phyloP scores from a whole-genome alignment of 352 stramenopile species.

The Phytopythium kandeliae region DNA sequence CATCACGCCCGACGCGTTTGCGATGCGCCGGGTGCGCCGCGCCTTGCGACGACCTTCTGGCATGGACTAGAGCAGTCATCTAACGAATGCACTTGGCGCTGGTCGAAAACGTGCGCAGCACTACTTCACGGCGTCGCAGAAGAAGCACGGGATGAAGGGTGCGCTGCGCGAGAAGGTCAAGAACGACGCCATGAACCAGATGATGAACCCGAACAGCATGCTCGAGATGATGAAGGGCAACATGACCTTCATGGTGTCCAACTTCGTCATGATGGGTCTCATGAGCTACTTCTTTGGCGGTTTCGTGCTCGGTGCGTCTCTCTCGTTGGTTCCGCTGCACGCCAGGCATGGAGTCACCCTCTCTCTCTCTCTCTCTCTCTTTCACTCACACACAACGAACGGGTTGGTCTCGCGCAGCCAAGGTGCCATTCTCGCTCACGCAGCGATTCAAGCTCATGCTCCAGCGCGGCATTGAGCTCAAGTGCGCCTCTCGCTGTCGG shows the following conservation, averaged over 20 bases:
- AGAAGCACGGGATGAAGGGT: constrained; percentile 84
- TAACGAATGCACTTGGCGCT: neutral
- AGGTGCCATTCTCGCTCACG: constrained; percentile 97
- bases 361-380: no score
- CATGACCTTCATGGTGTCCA: constrained; percentile 98
- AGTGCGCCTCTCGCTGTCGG: constrained; percentile 23
- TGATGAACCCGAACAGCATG: constrained; percentile 96
- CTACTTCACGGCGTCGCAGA: constrained; percentile 86
- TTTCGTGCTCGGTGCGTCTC: constrained; percentile 90
- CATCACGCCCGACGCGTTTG: constrained; percentile 73
- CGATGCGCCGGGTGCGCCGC: constrained; percentile 75
- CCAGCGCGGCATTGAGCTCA: constrained; percentile 95
- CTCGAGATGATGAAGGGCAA: constrained; percentile 99
- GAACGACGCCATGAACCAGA: constrained; percentile 89
- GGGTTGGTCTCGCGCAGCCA: constrained; percentile 52
- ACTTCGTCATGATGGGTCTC: constrained; percentile 99
- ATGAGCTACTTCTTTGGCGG: constrained; percentile 98
- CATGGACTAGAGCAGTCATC: neutral
- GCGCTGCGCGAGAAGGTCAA: constrained; percentile 85
- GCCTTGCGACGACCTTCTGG: no score
- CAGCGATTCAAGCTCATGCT: constrained; percentile 98
- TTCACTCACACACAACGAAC: no score
- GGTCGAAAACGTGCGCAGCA: constrained; percentile 29
- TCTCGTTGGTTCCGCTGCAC: neutral
- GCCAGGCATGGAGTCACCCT: no score